Evolutionary conservation across 1,284 basidiomycete genomes (phyloP), one percentile per base, ranked within the genome.

Genomic region (Sporisorium iseilematis-ciliati): DNA sequence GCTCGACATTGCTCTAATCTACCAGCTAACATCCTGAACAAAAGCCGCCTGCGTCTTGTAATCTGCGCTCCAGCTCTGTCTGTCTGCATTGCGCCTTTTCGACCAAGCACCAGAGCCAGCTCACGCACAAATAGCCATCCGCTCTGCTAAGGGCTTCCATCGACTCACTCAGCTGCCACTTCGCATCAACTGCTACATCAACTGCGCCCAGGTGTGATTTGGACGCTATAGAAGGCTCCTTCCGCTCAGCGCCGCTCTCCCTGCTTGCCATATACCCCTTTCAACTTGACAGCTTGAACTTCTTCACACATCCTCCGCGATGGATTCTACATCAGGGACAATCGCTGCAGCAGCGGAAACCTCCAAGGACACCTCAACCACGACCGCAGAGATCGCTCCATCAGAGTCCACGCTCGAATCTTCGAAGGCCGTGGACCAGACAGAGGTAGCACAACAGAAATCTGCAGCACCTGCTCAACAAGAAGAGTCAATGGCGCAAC

Each of bases 271-370:
- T 48, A 29, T 38, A 51, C 49, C 33, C 49, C 21, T 35, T 35
- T 25, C 5, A 11, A 23, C 4, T 33, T 8, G 49, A 35, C 49
- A 4, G 31, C 31, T 35, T 20, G n/a, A 0, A 50, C 25, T 7
- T 25, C 43, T 18, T 23, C 23, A 20, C 4, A 49, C n/a, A 50
- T 20, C 33, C n/a, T 40, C 14, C 33, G 25, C 12, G 33, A 57
- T 57, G 55, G 55, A 57, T 14, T 29, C 55, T 4, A 26, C 33
- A 40, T 18, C 55, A 18, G 23, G 26, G 26, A 16, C 45, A 26
- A 18, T n/a, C 5, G 31, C 23, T 6, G 7, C 21, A 40, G 0
- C 45, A 14, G 23, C 31, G 7, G 33, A 48, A 14, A 57, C 21
- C 45, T 38, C 43, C 3, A 20, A 20, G 12, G 43, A 21, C 11